Conservation (phyloP, 176 grass and related monocot genomes). For the Neostapfia colusana region DNA sequence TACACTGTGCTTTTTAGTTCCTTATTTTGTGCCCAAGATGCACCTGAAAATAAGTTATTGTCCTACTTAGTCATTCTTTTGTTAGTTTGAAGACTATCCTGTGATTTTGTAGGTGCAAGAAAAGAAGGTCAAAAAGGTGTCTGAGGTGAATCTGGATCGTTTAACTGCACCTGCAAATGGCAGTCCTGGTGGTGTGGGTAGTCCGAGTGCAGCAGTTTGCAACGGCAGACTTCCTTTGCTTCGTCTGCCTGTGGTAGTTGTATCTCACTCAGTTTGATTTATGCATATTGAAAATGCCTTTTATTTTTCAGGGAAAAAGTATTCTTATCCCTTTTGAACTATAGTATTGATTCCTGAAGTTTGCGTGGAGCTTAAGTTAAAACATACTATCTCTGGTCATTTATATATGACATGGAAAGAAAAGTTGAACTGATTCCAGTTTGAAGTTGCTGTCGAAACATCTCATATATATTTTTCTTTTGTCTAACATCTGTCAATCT, state of each 20-base stretch:
- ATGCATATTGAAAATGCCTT: not conserved
- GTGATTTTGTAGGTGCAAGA: slow-evolving; percentile 77
- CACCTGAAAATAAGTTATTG: not conserved
- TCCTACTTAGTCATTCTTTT: slow-evolving; percentile 21
- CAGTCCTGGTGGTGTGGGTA: slow-evolving; percentile 36
- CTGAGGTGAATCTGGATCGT: slow-evolving; percentile 72
- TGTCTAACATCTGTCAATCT: not conserved
- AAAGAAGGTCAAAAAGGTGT: slow-evolving; percentile 93
- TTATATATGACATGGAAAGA: not conserved
- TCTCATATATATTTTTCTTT: too few species aligned
- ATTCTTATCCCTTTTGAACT: not conserved
- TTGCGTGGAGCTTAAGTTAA: not conserved
- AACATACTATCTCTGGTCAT: not conserved
- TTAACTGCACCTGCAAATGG: slow-evolving; percentile 64
- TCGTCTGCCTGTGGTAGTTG: slow-evolving; percentile 89
- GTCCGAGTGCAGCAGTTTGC: slow-evolving; percentile 37
- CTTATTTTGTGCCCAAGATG: slow-evolving; percentile 3
- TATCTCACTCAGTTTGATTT: slow-evolving; percentile 45
- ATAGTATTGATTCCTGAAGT: slow-evolving; percentile 11
- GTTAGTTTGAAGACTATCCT: slow-evolving; percentile 24
- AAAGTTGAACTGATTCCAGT: not conserved
- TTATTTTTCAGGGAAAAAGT: not conserved
- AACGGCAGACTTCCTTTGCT: slow-evolving; percentile 63
- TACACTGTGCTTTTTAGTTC: slow-evolving; percentile 6
- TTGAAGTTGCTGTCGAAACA: too few species aligned